phyloP scores from a whole-genome alignment of 2,329 filamentous ascomycete species.

The Canariomyces notabilis region DNA sequence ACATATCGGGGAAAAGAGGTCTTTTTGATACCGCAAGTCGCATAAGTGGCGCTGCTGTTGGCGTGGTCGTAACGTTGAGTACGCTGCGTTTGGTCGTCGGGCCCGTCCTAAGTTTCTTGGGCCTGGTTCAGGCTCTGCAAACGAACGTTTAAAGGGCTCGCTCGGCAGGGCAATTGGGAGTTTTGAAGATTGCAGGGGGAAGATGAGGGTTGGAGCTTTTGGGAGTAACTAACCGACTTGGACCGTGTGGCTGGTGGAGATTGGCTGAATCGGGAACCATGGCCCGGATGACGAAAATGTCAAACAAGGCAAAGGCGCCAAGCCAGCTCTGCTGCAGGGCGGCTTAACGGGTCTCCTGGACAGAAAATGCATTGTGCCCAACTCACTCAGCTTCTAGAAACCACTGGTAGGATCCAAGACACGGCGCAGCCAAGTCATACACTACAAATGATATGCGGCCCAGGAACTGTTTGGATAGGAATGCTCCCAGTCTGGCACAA shows the following conservation, averaged over 20 bases:
- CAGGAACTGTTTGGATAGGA: too few relatives aligned
- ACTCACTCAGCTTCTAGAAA: background rate
- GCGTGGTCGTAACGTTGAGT: too few relatives aligned
- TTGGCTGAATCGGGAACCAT: conserved; percentile 12
- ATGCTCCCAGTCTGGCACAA: too few relatives aligned
- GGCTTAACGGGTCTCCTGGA: background rate
- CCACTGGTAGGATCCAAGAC: background rate
- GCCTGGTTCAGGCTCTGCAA: background rate
- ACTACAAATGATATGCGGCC: too few relatives aligned
- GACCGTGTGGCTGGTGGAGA: conserved; percentile 17
- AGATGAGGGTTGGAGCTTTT: conserved; percentile 11
- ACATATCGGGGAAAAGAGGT: conserved; percentile 18
- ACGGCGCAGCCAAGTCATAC: background rate
- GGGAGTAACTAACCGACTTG: conserved; percentile 7
- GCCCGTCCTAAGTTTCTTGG: conserved; percentile 1
- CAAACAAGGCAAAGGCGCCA: conserved; percentile 18
- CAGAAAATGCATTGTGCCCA: background rate
- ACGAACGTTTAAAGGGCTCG: background rate
- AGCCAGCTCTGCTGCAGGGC: conserved; percentile 9
- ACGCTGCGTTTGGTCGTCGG: background rate
- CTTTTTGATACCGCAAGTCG: conserved; percentile 12
- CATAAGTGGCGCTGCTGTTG: conserved; percentile 15
- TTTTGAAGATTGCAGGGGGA: conserved; percentile 8
- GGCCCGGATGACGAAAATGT: conserved; percentile 17
- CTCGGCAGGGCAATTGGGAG: conserved; percentile 5